These are phyloP conservation scores for Yamadazyma dendronema DNA, from an alignment of 1,139 yeast species.

Conservation along the genomic window DNA sequence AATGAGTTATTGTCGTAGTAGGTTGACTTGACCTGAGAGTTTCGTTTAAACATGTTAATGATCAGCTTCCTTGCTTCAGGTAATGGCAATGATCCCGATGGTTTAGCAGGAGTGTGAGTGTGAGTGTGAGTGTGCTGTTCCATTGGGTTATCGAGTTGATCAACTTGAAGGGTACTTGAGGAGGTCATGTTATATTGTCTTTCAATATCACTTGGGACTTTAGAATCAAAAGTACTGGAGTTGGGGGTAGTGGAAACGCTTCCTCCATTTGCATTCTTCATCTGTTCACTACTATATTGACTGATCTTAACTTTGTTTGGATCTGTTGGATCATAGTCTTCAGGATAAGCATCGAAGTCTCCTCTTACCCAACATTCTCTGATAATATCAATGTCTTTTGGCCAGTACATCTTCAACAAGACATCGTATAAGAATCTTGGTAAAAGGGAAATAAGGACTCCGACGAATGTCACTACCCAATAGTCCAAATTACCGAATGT, in stretches of 20 bases:
- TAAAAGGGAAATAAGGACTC: conserved; percentile 66
- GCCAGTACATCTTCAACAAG: conserved; percentile 59
- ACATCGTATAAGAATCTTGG: conserved; percentile 76
- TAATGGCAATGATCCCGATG: conserved; percentile 3
- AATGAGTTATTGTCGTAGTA: conserved; percentile 32
- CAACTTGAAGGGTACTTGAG: conserved; percentile 15
- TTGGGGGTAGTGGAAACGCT: conserved; percentile 9
- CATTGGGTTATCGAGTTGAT: conserved; percentile 4
- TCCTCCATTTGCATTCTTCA: conserved; percentile 20
- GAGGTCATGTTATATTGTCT: conserved; percentile 12
- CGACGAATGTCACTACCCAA: conserved; percentile 82
- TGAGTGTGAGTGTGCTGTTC: too few relatives aligned
- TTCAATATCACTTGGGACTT: conserved; percentile 8
- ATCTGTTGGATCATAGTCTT: conserved; percentile 66
- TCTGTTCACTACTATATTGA: conserved; percentile 22
- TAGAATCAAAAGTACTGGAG: conserved; percentile 6
- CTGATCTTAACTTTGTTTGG: conserved; percentile 41
- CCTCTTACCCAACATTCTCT: conserved; percentile 71
- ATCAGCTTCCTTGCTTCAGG: conserved; percentile 22
- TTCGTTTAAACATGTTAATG: conserved; percentile 27
- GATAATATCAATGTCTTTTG: conserved; percentile 81
- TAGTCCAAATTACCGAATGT: conserved; percentile 69
- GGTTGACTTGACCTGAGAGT: conserved; percentile 23
- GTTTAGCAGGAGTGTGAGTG: too few relatives aligned
- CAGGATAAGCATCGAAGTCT: conserved; percentile 57